phyloP scores from a whole-genome alignment of 1,284 basidiomycete genomes.

The Tetrapyrgos nigripes region DNA sequence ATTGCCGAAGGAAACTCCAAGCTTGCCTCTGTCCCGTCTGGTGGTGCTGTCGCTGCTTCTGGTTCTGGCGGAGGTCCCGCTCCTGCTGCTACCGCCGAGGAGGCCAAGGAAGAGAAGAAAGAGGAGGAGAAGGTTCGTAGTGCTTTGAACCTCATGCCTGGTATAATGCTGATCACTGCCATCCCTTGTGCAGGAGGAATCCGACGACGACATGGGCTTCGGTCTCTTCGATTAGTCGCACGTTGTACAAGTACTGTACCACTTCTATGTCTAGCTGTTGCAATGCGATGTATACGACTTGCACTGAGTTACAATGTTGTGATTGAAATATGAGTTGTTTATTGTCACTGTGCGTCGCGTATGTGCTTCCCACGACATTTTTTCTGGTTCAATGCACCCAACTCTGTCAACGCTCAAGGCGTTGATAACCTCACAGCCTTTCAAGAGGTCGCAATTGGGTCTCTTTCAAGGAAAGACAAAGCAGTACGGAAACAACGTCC shows the following conservation, averaged over 20 bases:
- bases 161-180: constrained; percentile 20
- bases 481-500: constrained; percentile 89
- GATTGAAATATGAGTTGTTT: too few relatives aligned
- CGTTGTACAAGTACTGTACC: neutral
- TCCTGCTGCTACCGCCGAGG: constrained; percentile 68
- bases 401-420: constrained; percentile 24
- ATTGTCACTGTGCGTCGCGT: neutral
- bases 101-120: constrained; percentile 77
- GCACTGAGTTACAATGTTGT: too few relatives aligned
- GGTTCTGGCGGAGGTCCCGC: constrained; percentile 60
- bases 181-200: constrained; percentile 68
- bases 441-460: constrained; percentile 78
- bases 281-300: neutral
- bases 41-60: constrained; percentile 64
- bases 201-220: constrained; percentile 93
- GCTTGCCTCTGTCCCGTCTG: constrained; percentile 94
- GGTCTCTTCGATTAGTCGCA: constrained; percentile 86
- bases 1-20: constrained; percentile 90
- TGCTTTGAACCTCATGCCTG: constrained; percentile 15
- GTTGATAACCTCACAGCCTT: constrained; percentile 61
- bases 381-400: neutral
- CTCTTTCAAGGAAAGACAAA: constrained; percentile 84
- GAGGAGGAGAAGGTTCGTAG: constrained; percentile 81
- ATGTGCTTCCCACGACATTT: neutral
- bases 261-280: neutral